Conservation (phyloP, 2,329 filamentous ascomycete genomes). For the Talaromyces sp. region DNA sequence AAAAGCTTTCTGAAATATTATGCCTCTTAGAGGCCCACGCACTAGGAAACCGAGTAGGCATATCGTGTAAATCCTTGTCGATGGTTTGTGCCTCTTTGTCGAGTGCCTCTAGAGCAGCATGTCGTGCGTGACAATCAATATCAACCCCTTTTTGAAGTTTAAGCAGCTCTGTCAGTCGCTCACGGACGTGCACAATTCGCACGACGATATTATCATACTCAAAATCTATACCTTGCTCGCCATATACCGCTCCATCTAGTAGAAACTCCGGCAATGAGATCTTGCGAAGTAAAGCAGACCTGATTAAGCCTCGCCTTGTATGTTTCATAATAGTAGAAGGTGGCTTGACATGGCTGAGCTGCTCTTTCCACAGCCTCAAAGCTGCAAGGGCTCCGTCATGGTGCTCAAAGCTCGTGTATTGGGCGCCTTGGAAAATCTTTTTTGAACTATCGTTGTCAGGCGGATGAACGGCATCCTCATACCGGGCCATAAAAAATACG, state of each 20-base stretch:
- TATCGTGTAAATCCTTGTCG: not conserved
- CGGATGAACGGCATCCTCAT: not conserved
- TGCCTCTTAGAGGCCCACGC: not conserved
- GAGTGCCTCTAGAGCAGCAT: not conserved
- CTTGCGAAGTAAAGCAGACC: not conserved
- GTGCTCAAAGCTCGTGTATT: not conserved
- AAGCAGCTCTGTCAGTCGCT: not conserved
- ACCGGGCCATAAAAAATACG: not conserved
- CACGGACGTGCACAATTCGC: not conserved
- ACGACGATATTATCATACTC: not conserved
- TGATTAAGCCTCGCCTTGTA: not conserved
- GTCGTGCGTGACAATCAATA: not conserved
- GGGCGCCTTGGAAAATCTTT: not conserved
- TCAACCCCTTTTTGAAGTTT: not conserved
- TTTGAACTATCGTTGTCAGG: not conserved
- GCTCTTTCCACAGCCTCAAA: not conserved
- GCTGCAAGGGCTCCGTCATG: not conserved
- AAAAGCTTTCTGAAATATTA: not conserved
- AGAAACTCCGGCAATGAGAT: not conserved
- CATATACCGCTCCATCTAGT: not conserved
- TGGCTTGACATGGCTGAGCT: not conserved
- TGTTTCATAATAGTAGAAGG: not conserved
- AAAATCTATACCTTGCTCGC: not conserved
- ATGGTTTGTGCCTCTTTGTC: not conserved
- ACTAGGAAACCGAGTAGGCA: not conserved